These are phyloP conservation scores for Pseudogymnoascus pannorum DNA, from an alignment of 2,329 filamentous ascomycete genomes.

Conservation along the genomic window DNA sequence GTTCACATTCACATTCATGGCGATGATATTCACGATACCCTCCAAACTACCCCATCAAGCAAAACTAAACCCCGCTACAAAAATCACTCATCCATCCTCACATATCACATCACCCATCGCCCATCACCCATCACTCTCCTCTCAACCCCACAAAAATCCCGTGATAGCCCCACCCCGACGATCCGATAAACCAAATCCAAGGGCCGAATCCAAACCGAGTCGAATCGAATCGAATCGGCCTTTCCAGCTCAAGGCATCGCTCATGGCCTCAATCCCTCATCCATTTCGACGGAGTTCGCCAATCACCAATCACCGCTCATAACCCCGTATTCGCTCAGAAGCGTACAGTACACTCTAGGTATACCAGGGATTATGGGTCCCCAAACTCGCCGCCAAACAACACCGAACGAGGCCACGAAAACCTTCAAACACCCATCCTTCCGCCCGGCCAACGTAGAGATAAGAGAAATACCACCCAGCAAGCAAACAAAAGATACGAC, in stretches of 20 bases:
- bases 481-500: no score
- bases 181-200: constrained; percentile 1
- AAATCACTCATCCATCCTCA: neutral
- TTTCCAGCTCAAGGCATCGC: no score
- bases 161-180: neutral
- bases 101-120: no score
- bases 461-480: neutral
- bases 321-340: no score
- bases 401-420: no score
- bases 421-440: neutral
- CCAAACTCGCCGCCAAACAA: neutral
- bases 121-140: no score
- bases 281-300: no score
- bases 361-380: neutral
- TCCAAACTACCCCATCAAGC: neutral
- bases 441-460: neutral
- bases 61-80: neutral
- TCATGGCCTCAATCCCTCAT: neutral
- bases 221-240: no score
- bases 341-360: no score
- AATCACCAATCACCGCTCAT: no score
- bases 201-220: neutral
- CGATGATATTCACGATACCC: neutral
- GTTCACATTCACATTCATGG: neutral
- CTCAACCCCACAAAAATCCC: neutral